Evolutionary conservation across 1,139 yeast species (phyloP), one percentile per base, ranked within the genome.

Genomic region (Oligophagozyma castellii): DNA sequence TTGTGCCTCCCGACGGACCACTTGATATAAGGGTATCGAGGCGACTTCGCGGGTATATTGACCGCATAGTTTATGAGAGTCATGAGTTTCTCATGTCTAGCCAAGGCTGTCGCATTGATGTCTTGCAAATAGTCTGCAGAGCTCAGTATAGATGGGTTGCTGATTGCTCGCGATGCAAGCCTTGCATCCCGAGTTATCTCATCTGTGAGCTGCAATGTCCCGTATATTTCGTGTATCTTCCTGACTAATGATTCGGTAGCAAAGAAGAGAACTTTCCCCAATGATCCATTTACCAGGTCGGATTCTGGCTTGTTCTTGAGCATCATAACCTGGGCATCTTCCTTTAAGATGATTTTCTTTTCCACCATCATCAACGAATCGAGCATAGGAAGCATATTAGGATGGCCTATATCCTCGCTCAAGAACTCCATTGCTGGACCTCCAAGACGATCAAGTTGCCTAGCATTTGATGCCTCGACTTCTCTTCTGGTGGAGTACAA

Each of bases 241-340:
- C 35, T 27, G 19, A 40, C 45, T 8, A 56, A 25, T 1, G 37
- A 30, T 13, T 37, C 37, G 1, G 61, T 46, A 6, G 54, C 37
- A 35, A 59, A 60, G 19, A 54, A 51, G 5, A 58, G 34, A 1
- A 89, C 84, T 32, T 65, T 74, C 0, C 99, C 99, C 29, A 89
- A 59, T 0, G 95, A 72, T 0, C 99, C 98, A 53, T 89, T 89
- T 14, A 92, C 96, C 25, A 89, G 60, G 16, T 45, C 47, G 1
- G 77, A 69, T 26, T 76, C 89, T 43, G 84, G 95, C 33, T 74
- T 66, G 48, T 89, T 92, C 51, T 86, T 89, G 38, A 89, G 64
- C 66, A 92, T 75, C 95, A 89, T 86, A 0, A 89, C 98, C 53
- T 89, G 98, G 0, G 95, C 93, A 30, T 80, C 81, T 31, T 67